Evolutionary conservation across 257 asterid genomes (phyloP), one percentile per base, ranked within the genome.

Genomic region (Linaria vulgaris): DNA sequence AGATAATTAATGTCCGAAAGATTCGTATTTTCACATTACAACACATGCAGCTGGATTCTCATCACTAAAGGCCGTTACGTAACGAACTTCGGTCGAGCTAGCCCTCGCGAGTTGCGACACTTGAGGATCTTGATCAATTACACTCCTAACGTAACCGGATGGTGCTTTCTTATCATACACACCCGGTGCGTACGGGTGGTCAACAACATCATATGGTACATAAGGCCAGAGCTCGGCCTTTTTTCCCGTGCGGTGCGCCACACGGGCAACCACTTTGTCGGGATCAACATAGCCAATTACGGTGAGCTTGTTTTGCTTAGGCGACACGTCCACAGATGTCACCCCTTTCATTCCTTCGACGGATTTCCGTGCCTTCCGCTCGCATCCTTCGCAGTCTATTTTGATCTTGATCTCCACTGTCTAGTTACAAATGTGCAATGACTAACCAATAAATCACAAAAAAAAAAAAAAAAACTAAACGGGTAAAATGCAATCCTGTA

Each of bases 331-430:
- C 6, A 94, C 74, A 0, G 95, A 87, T n/a, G 67, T 80, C 81
- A 94, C 97, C 3, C 99, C 99, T 76, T 84, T 90, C 99, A 92
- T 92, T 21, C 99, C 99, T 47, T 87, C 95, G 0, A 92, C 96
- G 0, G 99, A 86, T 63, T 85, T 78, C 38, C 91, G 70, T 56
- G 87, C 97, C 59, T 81, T 89, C 68, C 96, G 78, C 79, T 85
- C 99, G 22, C 99, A 92, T 2, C 99, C 97, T 76, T 92, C 97
- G 61, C 99, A 92, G 2, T 92, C 99, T 19, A 92, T 92, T 71
- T 92, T 92, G 69, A 92, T 92, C 71, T 89, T 92, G 24, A 92
- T 79, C 80, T 90, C 97, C 70, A 94, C 97, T 1, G 96, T 94
- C 99, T 90, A 78, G 16, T 56, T 5, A 22, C n/a, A n/a, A n/a